Conservation (phyloP, 768 basidiomycete genomes). For the Rhodotorula paludigena region DNA sequence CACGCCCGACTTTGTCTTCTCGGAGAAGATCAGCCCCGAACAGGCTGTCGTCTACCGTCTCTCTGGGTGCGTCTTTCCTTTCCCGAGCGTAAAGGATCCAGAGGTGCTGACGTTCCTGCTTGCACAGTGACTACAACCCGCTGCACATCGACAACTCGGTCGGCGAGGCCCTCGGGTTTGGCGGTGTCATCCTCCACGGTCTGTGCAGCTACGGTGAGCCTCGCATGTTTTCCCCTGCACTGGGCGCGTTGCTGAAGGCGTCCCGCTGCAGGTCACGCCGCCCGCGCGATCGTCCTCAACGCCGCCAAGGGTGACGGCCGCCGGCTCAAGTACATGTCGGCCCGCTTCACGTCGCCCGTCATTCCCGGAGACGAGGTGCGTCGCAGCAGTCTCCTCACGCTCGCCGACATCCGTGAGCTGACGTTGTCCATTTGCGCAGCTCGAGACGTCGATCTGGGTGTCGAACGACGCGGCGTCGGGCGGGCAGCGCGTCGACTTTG, state of each 20-base stretch:
- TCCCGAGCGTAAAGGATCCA: no score
- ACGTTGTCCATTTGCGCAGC: background rate
- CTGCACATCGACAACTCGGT: conserved; percentile 70
- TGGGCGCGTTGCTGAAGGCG: background rate
- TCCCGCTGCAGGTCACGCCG: conserved; percentile 55
- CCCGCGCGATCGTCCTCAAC: conserved; percentile 64
- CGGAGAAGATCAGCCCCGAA: conserved; percentile 58
- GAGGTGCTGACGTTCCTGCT: no score
- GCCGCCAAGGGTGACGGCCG: conserved; percentile 61
- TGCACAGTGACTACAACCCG: conserved; percentile 71
- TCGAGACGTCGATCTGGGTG: conserved; percentile 37
- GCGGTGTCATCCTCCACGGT: conserved; percentile 79
- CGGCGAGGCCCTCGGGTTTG: conserved; percentile 70
- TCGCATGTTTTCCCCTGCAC: background rate
- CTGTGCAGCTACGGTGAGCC: conserved; percentile 63
- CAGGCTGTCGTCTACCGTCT: conserved; percentile 69
- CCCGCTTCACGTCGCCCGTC: conserved; percentile 66
- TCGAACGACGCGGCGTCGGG: conserved; percentile 20
- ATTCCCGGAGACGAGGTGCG: conserved; percentile 28
- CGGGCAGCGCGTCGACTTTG: conserved; percentile 38
- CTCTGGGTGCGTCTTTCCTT: conserved; percentile 54
- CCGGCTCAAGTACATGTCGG: conserved; percentile 64
- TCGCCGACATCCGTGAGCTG: background rate
- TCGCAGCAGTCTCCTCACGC: background rate
- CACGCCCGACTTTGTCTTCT: conserved; percentile 59